Conservation (phyloP, 306 rosid species). For the Styphnolobium japonicum region DNA sequence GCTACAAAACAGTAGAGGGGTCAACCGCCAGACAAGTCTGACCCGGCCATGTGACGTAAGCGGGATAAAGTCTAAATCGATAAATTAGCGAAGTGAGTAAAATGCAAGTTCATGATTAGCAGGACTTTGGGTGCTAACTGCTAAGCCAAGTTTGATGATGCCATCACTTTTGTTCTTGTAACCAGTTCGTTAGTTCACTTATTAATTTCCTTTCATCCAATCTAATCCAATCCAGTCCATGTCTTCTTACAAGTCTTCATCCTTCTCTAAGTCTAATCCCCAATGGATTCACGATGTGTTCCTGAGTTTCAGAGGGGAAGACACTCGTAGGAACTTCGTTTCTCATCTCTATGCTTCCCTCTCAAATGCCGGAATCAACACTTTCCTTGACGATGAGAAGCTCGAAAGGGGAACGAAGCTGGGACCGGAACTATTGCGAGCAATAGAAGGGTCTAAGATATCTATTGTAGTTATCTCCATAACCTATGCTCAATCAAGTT, state of each 20-base stretch:
- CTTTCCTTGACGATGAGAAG: not conserved
- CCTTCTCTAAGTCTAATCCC: not conserved
- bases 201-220: not conserved
- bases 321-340: not conserved
- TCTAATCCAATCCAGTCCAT: too few species aligned
- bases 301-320: constrained; percentile 17
- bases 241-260: not conserved
- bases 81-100: too few species aligned
- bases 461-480: not conserved
- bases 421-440: not conserved
- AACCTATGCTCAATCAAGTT: not conserved
- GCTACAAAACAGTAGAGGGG: too few species aligned
- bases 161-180: too few species aligned
- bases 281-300: constrained; percentile 6
- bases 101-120: too few species aligned
- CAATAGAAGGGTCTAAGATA: constrained; percentile 12
- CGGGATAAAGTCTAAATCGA: too few species aligned
- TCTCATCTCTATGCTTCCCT: not conserved
- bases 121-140: too few species aligned
- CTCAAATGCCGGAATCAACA: not conserved
- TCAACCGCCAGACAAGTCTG: too few species aligned
- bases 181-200: too few species aligned
- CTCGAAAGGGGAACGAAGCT: not conserved
- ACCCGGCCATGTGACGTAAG: too few species aligned
- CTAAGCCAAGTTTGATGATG: too few species aligned